phyloP scores from a whole-genome alignment of 2,329 filamentous ascomycete species.

The Cordyceps javanica region DNA sequence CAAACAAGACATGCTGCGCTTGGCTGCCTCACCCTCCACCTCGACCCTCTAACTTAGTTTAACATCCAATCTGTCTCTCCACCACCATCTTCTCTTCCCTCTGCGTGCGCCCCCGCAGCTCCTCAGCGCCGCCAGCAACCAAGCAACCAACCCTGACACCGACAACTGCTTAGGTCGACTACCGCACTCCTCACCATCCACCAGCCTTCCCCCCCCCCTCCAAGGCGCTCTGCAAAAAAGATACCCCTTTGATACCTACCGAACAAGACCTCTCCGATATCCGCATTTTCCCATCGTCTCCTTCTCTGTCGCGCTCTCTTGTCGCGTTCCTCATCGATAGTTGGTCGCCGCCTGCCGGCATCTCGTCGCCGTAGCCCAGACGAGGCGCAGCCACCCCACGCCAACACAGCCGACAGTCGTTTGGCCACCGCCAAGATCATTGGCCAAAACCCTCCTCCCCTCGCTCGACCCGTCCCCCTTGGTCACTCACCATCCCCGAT shows the following conservation, averaged over 20 bases:
- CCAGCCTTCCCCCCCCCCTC: no score
- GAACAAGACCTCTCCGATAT: no score
- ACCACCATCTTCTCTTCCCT: neutral
- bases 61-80: neutral
- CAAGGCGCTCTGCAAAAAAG: no score
- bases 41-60: neutral
- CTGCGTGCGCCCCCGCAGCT: conserved; percentile 2
- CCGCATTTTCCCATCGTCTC: neutral
- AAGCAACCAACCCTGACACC: neutral
- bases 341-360: neutral
- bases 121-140: neutral
- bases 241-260: no score
- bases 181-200: no score
- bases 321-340: neutral
- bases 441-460: neutral
- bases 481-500: neutral
- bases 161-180: neutral
- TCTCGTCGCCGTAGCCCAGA: neutral
- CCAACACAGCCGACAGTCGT: neutral
- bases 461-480: neutral
- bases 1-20: neutral
- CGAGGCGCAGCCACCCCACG: neutral
- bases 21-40: neutral
- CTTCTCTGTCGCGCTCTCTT: no score
- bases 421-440: neutral